Conservation (phyloP, 768 basidiomycete genomes). For the Goffeauzyma gilvescens region DNA sequence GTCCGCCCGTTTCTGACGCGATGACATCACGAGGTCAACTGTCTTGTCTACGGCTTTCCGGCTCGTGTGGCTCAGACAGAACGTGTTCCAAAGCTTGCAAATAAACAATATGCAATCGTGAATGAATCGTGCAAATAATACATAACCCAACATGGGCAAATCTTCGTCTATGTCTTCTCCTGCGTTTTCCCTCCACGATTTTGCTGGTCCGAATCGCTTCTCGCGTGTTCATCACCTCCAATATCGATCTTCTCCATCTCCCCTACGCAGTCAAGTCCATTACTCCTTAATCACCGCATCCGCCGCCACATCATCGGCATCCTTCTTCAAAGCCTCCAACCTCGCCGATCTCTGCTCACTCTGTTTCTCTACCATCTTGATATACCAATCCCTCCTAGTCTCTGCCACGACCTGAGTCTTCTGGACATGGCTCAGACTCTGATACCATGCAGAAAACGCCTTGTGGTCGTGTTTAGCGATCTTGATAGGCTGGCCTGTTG, state of each 20-base stretch:
- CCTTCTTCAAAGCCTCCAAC: neutral
- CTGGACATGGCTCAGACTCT: conserved; percentile 10
- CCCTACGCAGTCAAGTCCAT: neutral
- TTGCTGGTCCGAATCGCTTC: no score
- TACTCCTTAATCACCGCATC: neutral
- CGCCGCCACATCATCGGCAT: neutral
- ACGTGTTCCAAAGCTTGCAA: no score
- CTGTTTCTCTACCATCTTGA: conserved; percentile 9
- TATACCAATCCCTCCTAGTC: conserved; percentile 26
- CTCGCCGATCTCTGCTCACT: neutral
- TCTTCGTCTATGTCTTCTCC: no score
- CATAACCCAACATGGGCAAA: no score
- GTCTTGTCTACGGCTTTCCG: no score
- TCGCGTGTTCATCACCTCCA: no score
- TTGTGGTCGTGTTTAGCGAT: conserved; percentile 8
- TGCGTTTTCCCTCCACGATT: no score
- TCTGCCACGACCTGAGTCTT: conserved; percentile 20
- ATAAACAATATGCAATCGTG: no score
- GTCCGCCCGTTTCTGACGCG: no score
- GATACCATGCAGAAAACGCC: conserved; percentile 17
- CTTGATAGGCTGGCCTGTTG: conserved; percentile 4
- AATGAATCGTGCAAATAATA: no score
- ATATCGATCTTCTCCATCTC: neutral
- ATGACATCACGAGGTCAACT: no score
- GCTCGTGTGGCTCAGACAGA: no score